Conservation (phyloP, 73 alveolate genomes). For the Paramecium tetraurelia region DNA sequence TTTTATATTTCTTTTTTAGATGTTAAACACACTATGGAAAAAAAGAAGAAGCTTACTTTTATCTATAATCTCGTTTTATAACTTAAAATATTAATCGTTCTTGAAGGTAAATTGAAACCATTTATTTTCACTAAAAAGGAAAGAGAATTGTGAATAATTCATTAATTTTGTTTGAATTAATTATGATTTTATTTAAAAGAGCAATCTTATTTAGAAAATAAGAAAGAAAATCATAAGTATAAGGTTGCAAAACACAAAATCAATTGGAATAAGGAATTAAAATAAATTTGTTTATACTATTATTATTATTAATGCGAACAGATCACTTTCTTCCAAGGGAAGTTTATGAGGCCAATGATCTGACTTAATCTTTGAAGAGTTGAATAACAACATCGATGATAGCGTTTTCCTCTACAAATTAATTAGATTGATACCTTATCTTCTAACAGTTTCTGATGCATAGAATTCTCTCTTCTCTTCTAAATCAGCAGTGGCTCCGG, state of each 20-base stretch:
- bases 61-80: neutral
- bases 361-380: conserved; percentile 44
- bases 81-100: no score
- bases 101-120: no score
- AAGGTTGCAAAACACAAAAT: no score
- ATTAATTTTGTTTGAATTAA: no score
- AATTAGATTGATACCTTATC: neutral
- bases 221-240: neutral
- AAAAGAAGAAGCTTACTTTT: neutral
- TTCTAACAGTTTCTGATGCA: conserved; percentile 31
- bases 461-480: conserved; percentile 54
- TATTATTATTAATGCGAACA: neutral
- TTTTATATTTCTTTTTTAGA: neutral
- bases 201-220: no score
- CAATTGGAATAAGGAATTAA: neutral
- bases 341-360: conserved; percentile 44
- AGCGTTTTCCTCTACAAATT: conserved; percentile 28
- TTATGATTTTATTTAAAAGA: no score
- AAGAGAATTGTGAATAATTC: no score
- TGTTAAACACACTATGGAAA: neutral
- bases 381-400: conserved; percentile 25
- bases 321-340: conserved; percentile 46
- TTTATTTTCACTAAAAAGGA: no score
- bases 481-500: neutral
- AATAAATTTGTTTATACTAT: neutral